Evolutionary conservation across 2,329 filamentous ascomycete genomes (phyloP).

Genomic region (Nannizzia gypsea): DNA sequence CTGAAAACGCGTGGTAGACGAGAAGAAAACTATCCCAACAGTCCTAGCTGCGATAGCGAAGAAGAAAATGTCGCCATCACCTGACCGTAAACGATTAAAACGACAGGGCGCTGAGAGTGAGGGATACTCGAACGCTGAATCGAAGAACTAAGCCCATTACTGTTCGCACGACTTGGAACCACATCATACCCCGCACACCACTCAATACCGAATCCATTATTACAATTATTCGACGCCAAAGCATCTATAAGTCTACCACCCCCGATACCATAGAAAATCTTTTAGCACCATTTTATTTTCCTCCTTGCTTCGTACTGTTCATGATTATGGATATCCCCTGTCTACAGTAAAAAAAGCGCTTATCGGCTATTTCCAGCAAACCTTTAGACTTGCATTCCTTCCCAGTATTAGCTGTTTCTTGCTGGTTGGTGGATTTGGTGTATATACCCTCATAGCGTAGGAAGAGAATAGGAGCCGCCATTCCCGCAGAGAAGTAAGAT

Average conservation of each 20-base stretch:
- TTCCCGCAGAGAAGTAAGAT: not conserved
- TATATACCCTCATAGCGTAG: not conserved
- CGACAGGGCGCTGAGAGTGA: conserved; percentile 22
- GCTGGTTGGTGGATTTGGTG: not conserved
- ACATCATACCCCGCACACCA: not conserved
- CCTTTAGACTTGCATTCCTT: not conserved
- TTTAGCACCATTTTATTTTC: not conserved
- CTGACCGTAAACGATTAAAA: conserved; percentile 25
- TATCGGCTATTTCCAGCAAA: not conserved
- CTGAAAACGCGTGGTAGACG: conserved; percentile 22
- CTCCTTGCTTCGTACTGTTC: not conserved
- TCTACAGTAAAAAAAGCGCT: not conserved
- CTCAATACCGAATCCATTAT: not conserved
- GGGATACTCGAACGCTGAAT: not conserved
- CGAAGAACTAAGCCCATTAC: not conserved
- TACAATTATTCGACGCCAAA: too few relatives aligned
- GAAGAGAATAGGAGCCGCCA: not conserved
- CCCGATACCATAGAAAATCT: not conserved
- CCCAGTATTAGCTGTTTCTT: not conserved
- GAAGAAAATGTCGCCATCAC: conserved; percentile 7
- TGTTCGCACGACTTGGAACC: not conserved
- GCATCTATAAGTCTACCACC: not conserved
- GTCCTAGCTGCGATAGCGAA: conserved; percentile 4
- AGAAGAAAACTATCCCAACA: conserved; percentile 10
- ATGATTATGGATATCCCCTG: not conserved